Evolutionary conservation across 352 stramenopile genomes (phyloP).

Genomic region (Halophytophthora polymorphica): DNA sequence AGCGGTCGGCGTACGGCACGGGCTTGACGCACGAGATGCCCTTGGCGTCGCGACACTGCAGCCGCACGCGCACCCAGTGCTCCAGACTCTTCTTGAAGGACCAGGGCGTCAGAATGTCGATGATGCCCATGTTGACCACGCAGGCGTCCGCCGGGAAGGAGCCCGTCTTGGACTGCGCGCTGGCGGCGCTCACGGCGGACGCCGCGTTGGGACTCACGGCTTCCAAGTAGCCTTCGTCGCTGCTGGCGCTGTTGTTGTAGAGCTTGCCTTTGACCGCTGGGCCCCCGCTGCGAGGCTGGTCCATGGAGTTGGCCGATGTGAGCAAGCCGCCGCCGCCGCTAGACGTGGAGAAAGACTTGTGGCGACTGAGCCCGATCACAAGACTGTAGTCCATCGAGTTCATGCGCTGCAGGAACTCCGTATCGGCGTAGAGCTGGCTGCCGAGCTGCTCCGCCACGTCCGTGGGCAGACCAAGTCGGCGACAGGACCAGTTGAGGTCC

Average conservation of each 20-base stretch:
- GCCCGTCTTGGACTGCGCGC: conserved; percentile 23
- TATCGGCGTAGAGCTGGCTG: conserved; percentile 89
- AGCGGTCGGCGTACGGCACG: conserved; percentile 76
- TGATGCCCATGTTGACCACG: conserved; percentile 95
- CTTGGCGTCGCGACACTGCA: conserved; percentile 73
- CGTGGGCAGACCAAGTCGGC: conserved; percentile 61
- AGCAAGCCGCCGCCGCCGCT: conserved; percentile 32
- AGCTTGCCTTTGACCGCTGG: conserved; percentile 31
- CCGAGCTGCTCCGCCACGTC: conserved; percentile 74
- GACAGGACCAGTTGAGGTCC: conserved; percentile 85
- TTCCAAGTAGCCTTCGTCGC: conserved; percentile 54
- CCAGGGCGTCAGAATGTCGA: conserved; percentile 97
- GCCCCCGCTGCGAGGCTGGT: conserved; percentile 16
- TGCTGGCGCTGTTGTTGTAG: conserved; percentile 26
- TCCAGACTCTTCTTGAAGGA: conserved; percentile 92
- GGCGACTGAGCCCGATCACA: conserved; percentile 88
- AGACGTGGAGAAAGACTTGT: conserved; percentile 35
- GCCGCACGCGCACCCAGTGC: conserved; percentile 76
- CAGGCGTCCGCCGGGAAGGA: conserved; percentile 63
- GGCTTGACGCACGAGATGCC: conserved; percentile 86
- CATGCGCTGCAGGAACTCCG: conserved; percentile 91
- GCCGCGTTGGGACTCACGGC: conserved; percentile 45
- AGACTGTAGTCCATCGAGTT: conserved; percentile 98
- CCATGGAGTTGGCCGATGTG: conserved; percentile 1
- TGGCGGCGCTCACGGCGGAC: conserved; percentile 22